Percentiles rank a stretch among this genome's conserved stretches.
Conservation (phyloP, 2,329 filamentous ascomycete genomes). For the Paecilomyces dactylethromorphus region DNA sequence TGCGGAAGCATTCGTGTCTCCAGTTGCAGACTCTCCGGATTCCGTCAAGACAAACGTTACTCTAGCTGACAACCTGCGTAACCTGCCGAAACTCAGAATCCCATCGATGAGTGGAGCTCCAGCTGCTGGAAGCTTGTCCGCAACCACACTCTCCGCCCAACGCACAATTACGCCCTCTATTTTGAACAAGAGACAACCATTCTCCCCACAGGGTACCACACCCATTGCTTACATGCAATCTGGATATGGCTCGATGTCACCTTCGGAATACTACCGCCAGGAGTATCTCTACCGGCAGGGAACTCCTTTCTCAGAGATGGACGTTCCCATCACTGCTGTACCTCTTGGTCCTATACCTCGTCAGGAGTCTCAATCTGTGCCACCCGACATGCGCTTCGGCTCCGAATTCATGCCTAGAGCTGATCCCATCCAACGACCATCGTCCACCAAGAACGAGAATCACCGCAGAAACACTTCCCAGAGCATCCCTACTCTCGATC, state of each 20-base stretch:
- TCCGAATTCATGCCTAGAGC: constrained; percentile 22
- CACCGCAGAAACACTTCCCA: constrained; percentile 18
- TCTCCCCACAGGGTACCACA: constrained; percentile 11
- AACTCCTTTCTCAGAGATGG: constrained; percentile 88
- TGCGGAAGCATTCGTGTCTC: constrained; percentile 52
- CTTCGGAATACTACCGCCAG: constrained; percentile 54
- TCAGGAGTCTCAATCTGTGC: constrained; percentile 81
- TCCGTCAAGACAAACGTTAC: constrained; percentile 31
- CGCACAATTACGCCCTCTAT: constrained; percentile 25
- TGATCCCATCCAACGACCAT: constrained; percentile 42
- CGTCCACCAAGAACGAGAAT: constrained; percentile 36
- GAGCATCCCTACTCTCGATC: constrained; percentile 5
- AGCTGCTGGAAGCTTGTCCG: constrained; percentile 14
- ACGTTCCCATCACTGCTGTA: constrained; percentile 72
- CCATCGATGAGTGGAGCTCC: constrained; percentile 35
- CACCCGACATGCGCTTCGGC: constrained; percentile 84
- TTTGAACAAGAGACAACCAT: constrained; percentile 6
- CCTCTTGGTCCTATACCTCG: constrained; percentile 66
- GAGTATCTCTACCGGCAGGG: constrained; percentile 51
- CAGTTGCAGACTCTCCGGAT: constrained; percentile 13
- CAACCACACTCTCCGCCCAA: constrained; percentile 16
- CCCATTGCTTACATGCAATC: constrained; percentile 46
- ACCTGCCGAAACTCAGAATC: constrained; percentile 52
- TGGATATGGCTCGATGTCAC: constrained; percentile 33
- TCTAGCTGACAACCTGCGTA: constrained; percentile 45